These are phyloP conservation scores for Gomphus bonarii DNA, from an alignment of 1,284 basidiomycete species.

Conservation along the genomic window DNA sequence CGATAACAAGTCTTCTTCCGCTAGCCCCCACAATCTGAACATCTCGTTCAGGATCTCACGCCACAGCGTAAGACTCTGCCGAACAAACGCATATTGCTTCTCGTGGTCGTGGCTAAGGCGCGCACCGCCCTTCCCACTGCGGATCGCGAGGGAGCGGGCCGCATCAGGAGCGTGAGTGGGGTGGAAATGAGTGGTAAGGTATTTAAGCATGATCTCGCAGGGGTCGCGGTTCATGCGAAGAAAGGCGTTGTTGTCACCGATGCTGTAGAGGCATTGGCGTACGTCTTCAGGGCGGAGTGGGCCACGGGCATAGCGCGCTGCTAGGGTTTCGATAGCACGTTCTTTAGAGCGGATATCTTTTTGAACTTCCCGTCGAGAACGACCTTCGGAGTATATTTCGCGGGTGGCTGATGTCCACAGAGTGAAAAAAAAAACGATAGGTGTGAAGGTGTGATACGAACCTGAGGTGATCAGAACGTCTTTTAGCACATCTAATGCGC, in stretches of 20 bases:
- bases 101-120: slow-evolving; percentile 71
- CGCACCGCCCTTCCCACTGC: slow-evolving; percentile 66
- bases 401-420: slow-evolving; percentile 44
- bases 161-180: slow-evolving; percentile 51
- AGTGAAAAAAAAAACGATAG: background rate
- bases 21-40: slow-evolving; percentile 74
- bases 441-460: background rate
- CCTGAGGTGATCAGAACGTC: slow-evolving; percentile 54
- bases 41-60: slow-evolving; percentile 75
- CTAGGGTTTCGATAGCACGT: slow-evolving; percentile 64
- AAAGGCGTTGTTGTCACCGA: slow-evolving; percentile 80
- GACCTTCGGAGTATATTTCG: slow-evolving; percentile 66
- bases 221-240: slow-evolving; percentile 72
- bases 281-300: slow-evolving; percentile 52
- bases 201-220: slow-evolving; percentile 69
- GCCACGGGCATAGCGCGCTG: slow-evolving; percentile 43
- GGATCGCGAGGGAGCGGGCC: slow-evolving; percentile 61
- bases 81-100: slow-evolving; percentile 72
- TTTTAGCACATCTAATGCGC: slow-evolving; percentile 55
- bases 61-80: slow-evolving; percentile 77
- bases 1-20: slow-evolving; percentile 69
- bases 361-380: slow-evolving; percentile 62
- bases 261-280: slow-evolving; percentile 70
- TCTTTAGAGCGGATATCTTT: slow-evolving; percentile 73
- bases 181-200: slow-evolving; percentile 66